Evolutionary conservation across 805 yeast genomes (phyloP).

Genomic region (Candida vartiovaarae): DNA sequence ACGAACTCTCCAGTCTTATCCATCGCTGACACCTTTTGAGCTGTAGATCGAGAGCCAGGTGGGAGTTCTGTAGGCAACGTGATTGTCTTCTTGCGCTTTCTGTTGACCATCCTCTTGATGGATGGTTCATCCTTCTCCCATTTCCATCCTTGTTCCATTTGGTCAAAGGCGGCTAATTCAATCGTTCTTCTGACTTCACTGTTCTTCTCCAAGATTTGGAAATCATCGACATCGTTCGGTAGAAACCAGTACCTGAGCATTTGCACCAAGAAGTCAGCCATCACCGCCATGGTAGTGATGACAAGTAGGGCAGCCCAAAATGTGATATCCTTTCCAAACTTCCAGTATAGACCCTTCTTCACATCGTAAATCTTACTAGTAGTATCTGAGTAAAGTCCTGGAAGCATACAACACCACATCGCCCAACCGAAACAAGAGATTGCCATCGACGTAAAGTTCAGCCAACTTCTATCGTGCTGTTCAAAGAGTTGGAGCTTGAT

Average conservation of each 20-base stretch:
- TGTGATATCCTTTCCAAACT: conserved; percentile 72
- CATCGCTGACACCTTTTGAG: conserved; percentile 23
- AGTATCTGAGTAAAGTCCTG: conserved; percentile 52
- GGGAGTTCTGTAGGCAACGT: conserved; percentile 37
- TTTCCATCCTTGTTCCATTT: conserved; percentile 74
- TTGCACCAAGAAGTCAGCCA: conserved; percentile 60
- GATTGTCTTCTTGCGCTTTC: conserved; percentile 21
- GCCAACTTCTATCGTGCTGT: conserved; percentile 65
- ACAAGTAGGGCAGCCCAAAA: conserved; percentile 81
- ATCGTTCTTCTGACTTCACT: conserved; percentile 56
- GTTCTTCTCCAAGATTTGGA: conserved; percentile 71
- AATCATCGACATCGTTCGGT: conserved; percentile 74
- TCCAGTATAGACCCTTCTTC: conserved; percentile 53
- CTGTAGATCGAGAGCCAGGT: conserved; percentile 38
- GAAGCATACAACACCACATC: conserved; percentile 73
- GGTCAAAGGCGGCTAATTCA: conserved; percentile 66
- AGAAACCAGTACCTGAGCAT: conserved; percentile 45
- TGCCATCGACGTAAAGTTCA: conserved; percentile 56
- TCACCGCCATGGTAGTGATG: conserved; percentile 48
- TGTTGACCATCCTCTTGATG: conserved; percentile 15
- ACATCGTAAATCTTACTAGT: conserved; percentile 63
- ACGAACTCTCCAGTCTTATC: conserved; percentile 28
- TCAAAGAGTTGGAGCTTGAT: conserved; percentile 76
- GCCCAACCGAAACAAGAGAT: conserved; percentile 83
- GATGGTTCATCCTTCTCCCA: conserved; percentile 45